phyloP scores from a whole-genome alignment of 805 yeast genomes.

The Blastobotrys parvus region DNA sequence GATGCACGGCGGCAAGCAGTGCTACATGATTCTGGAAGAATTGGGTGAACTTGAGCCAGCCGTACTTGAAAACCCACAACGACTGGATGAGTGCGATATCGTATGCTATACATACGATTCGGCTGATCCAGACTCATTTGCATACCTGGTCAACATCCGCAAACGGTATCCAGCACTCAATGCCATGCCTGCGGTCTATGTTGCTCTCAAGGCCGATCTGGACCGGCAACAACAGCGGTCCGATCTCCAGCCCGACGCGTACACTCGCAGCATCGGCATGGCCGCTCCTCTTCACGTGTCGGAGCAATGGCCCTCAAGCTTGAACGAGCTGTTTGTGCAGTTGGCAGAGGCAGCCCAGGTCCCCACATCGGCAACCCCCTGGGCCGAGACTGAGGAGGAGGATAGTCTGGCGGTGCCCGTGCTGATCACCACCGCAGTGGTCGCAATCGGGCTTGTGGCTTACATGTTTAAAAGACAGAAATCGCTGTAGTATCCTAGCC shows the following conservation, averaged over 20 bases:
- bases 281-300: slow-evolving; percentile 87
- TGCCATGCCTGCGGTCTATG: slow-evolving; percentile 74
- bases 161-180: slow-evolving; percentile 48
- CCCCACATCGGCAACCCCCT: slow-evolving; percentile 64
- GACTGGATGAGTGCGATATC: slow-evolving; percentile 83
- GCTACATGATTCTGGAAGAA: slow-evolving; percentile 85
- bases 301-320: slow-evolving; percentile 79
- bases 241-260: slow-evolving; percentile 79
- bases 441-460: too few relatives aligned
- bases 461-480: too few relatives aligned
- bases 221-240: slow-evolving; percentile 93
- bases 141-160: slow-evolving; percentile 66
- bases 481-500: not conserved
- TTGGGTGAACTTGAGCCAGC: slow-evolving; percentile 82
- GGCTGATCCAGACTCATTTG: slow-evolving; percentile 91
- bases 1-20: slow-evolving; percentile 89
- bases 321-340: slow-evolving; percentile 77
- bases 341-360: slow-evolving; percentile 78
- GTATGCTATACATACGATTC: slow-evolving; percentile 87
- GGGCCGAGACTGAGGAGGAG: slow-evolving; percentile 2
- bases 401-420: not conserved
- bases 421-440: not conserved
- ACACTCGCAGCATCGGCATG: slow-evolving; percentile 54
- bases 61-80: slow-evolving; percentile 56
- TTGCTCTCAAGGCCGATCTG: slow-evolving; percentile 89